Conservation (phyloP, 2,329 filamentous ascomycete species). For the Botryotinia calthae region DNA sequence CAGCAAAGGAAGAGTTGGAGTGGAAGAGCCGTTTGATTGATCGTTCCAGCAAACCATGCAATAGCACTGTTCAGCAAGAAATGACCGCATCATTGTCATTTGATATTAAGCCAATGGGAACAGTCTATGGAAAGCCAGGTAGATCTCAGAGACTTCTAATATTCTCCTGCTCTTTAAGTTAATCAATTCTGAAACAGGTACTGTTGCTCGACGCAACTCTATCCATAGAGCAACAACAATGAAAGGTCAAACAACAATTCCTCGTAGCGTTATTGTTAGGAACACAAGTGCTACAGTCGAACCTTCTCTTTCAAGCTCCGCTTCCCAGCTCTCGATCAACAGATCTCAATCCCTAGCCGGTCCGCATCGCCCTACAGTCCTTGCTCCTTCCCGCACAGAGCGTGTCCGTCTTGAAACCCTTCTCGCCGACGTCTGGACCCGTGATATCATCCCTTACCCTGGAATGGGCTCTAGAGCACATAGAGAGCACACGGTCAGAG, state of each 20-base stretch:
- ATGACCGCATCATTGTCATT: conserved; percentile 64
- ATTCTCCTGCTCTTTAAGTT: neutral
- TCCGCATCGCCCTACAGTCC: conserved; percentile 64
- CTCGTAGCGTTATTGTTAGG: conserved; percentile 79
- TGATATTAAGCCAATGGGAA: conserved; percentile 70
- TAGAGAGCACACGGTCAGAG: conserved; percentile 70
- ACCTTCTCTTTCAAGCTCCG: conserved; percentile 30
- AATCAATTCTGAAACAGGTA: conserved; percentile 44
- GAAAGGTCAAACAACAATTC: conserved; percentile 58
- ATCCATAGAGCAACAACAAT: conserved; percentile 77
- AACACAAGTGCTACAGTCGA: conserved; percentile 73
- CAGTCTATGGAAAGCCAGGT: conserved; percentile 72
- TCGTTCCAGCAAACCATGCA: conserved; percentile 49
- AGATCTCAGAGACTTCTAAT: conserved; percentile 22
- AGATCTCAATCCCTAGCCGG: conserved; percentile 78
- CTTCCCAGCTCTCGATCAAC: conserved; percentile 55
- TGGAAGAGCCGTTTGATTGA: conserved; percentile 71
- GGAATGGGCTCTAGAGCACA: conserved; percentile 67
- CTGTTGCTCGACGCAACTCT: conserved; percentile 66
- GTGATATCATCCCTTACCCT: conserved; percentile 75
- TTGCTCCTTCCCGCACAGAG: conserved; percentile 73
- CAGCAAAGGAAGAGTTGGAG: conserved; percentile 70
- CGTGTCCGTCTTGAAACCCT: conserved; percentile 72
- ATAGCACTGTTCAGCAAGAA: conserved; percentile 47
- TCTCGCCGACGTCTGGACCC: conserved; percentile 79